Evolutionary conservation across 2,329 filamentous ascomycete genomes (phyloP).

Genomic region (Verticillium tricorpus): DNA sequence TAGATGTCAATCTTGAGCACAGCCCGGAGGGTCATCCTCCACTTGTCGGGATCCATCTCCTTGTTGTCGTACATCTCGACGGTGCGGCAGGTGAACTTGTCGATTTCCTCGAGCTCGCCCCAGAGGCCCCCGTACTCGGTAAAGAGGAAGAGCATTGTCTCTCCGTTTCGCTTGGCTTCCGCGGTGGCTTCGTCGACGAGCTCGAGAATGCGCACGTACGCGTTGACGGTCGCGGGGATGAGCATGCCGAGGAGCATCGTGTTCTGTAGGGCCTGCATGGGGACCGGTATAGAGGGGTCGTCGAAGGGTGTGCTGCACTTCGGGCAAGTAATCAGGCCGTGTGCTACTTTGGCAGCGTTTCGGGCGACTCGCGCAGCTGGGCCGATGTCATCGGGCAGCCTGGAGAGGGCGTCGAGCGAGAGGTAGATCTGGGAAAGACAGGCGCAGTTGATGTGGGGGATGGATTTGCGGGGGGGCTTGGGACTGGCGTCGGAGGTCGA

Average conservation of each 20-base stretch:
- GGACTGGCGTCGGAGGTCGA: conserved; percentile 1
- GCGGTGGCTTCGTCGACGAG: conserved; percentile 50
- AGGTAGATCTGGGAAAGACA: conserved; percentile 48
- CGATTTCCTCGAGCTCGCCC: conserved; percentile 25
- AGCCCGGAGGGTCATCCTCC: conserved; percentile 49
- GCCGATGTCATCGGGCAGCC: conserved; percentile 38
- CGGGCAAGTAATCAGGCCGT: conserved; percentile 47
- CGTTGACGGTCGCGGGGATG: conserved; percentile 52
- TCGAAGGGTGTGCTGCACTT: conserved; percentile 38
- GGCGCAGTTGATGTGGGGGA: conserved; percentile 28
- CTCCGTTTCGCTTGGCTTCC: conserved; percentile 34
- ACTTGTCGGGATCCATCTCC: conserved; percentile 46
- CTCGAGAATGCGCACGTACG: conserved; percentile 49
- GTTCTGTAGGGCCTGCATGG: conserved; percentile 51
- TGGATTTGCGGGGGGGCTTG: not conserved
- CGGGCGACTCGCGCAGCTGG: conserved; percentile 44
- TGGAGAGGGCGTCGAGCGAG: conserved; percentile 44
- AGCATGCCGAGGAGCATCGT: conserved; percentile 55
- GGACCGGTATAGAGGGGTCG: conserved; percentile 27
- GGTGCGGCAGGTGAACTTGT: conserved; percentile 19
- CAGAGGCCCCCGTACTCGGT: conserved; percentile 44
- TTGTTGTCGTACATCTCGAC: conserved; percentile 31
- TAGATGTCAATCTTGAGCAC: conserved; percentile 55
- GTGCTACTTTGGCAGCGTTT: conserved; percentile 41
- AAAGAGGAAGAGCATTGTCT: conserved; percentile 40